These are phyloP conservation scores for Aquilaria agallochum DNA, from an alignment of 441 rosid genomes.

Conservation along the genomic window DNA sequence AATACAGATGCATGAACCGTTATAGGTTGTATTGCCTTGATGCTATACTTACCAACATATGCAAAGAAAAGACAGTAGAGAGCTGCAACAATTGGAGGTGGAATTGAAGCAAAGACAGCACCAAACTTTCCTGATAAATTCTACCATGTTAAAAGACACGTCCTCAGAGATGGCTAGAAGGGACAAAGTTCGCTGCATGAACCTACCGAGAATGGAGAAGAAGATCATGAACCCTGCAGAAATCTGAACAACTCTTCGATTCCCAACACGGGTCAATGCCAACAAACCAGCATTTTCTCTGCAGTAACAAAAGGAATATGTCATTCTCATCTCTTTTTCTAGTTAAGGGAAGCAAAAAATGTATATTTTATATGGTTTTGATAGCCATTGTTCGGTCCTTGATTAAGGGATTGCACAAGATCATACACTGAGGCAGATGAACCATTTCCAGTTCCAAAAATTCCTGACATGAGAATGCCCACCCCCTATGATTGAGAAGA, in stretches of 20 bases:
- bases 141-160: conserved; percentile 1
- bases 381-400: background rate
- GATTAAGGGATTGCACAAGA: conserved; percentile 3
- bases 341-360: background rate
- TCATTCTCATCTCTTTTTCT: conserved; percentile 8
- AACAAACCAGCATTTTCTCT: conserved; percentile 94
- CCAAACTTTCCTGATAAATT: conserved; percentile 80
- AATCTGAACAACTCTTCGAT: conserved; percentile 91
- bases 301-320: conserved; percentile 19
- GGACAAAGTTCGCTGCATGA: conserved; percentile 1
- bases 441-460: conserved; percentile 95
- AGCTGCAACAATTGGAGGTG: conserved; percentile 86
- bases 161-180: background rate
- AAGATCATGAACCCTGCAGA: conserved; percentile 97
- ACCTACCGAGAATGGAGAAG: conserved; percentile 86
- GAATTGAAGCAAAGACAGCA: conserved; percentile 95
- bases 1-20: background rate
- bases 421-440: conserved; percentile 87
- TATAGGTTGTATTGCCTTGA: background rate
- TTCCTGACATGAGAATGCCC: conserved; percentile 81
- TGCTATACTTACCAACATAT: conserved; percentile 70
- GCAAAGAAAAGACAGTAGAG: conserved; percentile 89
- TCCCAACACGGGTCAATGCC: conserved; percentile 91
- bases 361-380: background rate
- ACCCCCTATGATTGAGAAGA: conserved; percentile 51